A percentile compares a stretch with the other conserved stretches of the same genome.
Evolutionary conservation across 2,329 filamentous ascomycete species (phyloP).

Genomic region (Arthrinium phaeospermum): DNA sequence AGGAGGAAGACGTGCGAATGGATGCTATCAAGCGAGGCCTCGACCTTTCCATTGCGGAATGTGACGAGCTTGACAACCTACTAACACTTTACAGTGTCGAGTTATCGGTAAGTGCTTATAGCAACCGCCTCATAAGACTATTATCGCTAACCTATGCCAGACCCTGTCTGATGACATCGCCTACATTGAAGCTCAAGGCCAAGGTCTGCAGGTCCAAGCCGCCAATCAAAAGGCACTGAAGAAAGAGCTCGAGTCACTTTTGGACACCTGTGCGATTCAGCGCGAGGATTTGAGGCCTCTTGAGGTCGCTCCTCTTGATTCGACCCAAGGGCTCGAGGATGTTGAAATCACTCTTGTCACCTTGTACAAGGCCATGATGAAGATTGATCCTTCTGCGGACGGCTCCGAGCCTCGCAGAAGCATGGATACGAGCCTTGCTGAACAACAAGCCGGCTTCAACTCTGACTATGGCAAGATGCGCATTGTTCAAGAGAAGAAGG

Average conservation of each 20-base stretch:
- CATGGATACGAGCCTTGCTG: conserved; percentile 53
- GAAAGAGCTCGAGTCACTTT: conserved; percentile 84
- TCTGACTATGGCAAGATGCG: conserved; percentile 88
- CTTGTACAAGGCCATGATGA: conserved; percentile 90
- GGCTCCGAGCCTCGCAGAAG: conserved; percentile 54
- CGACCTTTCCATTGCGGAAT: conserved; percentile 90
- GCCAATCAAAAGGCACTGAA: conserved; percentile 95
- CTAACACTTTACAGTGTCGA: conserved; percentile 95
- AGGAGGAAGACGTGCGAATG: conserved; percentile 89
- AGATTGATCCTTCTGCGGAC: conserved; percentile 84
- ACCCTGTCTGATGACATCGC: conserved; percentile 95
- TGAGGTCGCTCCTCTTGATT: conserved; percentile 74
- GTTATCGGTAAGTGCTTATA: conserved; percentile 70
- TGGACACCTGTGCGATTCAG: conserved; percentile 90
- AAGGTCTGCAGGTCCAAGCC: conserved; percentile 95
- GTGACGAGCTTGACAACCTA: conserved; percentile 93
- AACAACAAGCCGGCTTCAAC: conserved; percentile 61
- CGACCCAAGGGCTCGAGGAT: conserved; percentile 71
- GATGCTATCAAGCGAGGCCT: conserved; percentile 85
- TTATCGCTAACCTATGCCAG: conserved; percentile 49
- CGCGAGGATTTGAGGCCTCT: conserved; percentile 76
- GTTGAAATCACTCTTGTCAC: conserved; percentile 80
- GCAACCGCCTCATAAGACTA: background rate
- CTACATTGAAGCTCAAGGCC: conserved; percentile 96
- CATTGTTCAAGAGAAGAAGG: conserved; percentile 92